These are phyloP conservation scores for Hirsutella rhossiliensis DNA, from an alignment of 2,329 filamentous ascomycete species.

Conservation along the genomic window DNA sequence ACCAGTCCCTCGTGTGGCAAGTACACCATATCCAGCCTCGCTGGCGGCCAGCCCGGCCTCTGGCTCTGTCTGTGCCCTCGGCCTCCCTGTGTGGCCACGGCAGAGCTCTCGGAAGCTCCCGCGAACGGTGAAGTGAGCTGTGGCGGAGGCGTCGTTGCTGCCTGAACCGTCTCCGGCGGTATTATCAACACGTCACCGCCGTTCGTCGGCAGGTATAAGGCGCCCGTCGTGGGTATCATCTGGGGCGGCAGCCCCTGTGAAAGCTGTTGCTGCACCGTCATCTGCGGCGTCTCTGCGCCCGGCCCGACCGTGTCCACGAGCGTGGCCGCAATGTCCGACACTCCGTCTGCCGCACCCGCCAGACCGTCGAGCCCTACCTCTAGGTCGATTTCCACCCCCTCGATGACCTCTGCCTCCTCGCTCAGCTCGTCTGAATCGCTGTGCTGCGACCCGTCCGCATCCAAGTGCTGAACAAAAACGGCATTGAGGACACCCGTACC, in stretches of 20 bases:
- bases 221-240: neutral
- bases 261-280: neutral
- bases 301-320: too few relatives aligned
- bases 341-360: too few relatives aligned
- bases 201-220: neutral
- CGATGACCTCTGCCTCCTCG: too few relatives aligned
- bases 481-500: neutral
- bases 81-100: too few relatives aligned
- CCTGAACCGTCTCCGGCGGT: neutral
- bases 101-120: too few relatives aligned
- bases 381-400: too few relatives aligned
- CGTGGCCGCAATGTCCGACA: too few relatives aligned
- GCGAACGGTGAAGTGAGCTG: too few relatives aligned
- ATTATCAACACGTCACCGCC: neutral
- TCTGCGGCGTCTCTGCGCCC: neutral
- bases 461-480: neutral
- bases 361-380: too few relatives aligned
- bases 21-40: conserved; percentile 19
- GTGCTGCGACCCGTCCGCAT: neutral
- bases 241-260: neutral
- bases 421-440: too few relatives aligned
- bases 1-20: conserved; percentile 19
- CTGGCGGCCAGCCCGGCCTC: neutral
- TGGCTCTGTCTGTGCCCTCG: too few relatives aligned
- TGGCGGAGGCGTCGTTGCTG: too few relatives aligned